Conservation (phyloP, 371 early-diverging fungal genomes). For the Parasitella parasitica region DNA sequence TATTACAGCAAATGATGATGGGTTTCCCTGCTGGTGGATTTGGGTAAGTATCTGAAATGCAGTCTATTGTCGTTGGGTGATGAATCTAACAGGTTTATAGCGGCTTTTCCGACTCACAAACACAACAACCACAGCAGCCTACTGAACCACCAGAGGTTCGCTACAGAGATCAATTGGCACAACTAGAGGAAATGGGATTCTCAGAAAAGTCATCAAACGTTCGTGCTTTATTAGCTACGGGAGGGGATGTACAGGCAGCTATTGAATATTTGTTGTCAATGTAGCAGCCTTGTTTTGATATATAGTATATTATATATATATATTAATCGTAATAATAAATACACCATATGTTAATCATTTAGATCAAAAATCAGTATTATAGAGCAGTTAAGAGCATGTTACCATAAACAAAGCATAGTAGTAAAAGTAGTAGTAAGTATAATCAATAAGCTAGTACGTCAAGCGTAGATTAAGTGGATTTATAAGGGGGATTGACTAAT, state of each 20-base stretch:
- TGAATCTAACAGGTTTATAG: not conserved
- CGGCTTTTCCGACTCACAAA: constrained; percentile 6
- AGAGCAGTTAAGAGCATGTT: not conserved
- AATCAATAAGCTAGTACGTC: not conserved
- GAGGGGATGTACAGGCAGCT: constrained; percentile 75
- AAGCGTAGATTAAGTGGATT: not conserved
- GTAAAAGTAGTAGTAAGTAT: not conserved
- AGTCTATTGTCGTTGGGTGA: not conserved
- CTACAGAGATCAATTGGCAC: constrained; percentile 69
- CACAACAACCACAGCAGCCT: constrained; percentile 5
- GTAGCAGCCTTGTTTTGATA: constrained; percentile 1
- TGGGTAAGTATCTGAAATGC: no score
- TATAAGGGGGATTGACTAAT: constrained; percentile 27
- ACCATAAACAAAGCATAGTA: not conserved
- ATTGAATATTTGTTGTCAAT: constrained; percentile 57
- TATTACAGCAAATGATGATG: constrained; percentile 28
- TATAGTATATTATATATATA: not conserved
- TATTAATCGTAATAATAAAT: not conserved
- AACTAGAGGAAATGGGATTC: constrained; percentile 87
- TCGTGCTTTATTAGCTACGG: constrained; percentile 70
- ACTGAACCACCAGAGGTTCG: constrained; percentile 60
- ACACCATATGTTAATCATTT: no score
- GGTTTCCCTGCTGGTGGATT: constrained; percentile 21
- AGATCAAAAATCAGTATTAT: no score
- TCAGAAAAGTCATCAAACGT: constrained; percentile 71